phyloP scores from a whole-genome alignment of 2,329 filamentous ascomycete genomes.

The Paecilomyces variotii region DNA sequence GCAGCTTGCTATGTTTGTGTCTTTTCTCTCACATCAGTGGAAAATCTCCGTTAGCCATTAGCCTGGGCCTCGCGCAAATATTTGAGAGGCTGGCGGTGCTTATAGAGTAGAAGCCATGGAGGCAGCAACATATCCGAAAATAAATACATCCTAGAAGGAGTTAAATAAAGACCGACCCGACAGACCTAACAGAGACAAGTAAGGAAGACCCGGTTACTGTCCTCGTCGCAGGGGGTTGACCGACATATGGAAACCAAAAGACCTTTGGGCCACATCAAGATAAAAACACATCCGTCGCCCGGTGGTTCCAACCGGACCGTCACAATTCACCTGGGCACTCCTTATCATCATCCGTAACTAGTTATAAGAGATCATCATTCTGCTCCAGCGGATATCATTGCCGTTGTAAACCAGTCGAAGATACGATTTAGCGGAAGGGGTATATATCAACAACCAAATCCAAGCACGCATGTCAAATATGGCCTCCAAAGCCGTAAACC shows the following conservation, averaged over 20 bases:
- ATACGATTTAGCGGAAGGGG: background rate
- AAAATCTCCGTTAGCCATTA: background rate
- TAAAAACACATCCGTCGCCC: background rate
- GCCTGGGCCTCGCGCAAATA: no score
- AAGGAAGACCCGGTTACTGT: background rate
- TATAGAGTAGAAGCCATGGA: background rate
- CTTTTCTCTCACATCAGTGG: background rate
- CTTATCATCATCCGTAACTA: background rate
- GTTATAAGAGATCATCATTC: background rate
- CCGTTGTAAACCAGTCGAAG: background rate
- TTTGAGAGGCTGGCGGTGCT: background rate
- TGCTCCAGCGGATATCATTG: background rate
- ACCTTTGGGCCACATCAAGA: background rate
- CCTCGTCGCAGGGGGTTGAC: background rate
- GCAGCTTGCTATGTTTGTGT: background rate
- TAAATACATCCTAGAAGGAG: background rate
- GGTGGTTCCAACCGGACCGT: background rate
- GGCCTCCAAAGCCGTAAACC: background rate
- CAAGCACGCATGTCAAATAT: background rate
- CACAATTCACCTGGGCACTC: background rate
- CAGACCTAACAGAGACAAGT: background rate
- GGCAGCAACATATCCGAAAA: background rate
- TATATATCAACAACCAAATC: background rate
- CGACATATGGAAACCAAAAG: background rate
- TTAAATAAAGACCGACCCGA: background rate